A percentile compares a stretch with the other conserved stretches of the same genome.
phyloP scores from a whole-genome alignment of 2,329 filamentous ascomycete genomes.

The Monosporascus sp. region DNA sequence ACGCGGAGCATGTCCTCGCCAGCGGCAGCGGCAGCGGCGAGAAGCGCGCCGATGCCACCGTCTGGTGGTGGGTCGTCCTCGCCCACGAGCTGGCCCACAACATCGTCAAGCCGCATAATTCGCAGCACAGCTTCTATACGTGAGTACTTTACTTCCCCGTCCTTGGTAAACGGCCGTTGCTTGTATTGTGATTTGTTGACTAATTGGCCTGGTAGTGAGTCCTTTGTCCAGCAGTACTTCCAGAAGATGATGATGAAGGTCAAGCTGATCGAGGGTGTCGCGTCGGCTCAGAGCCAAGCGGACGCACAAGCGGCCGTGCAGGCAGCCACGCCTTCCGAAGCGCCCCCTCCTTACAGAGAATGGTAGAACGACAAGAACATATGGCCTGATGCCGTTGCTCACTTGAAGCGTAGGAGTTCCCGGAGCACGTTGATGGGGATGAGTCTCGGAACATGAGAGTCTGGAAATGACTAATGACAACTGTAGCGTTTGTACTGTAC shows the following conservation, averaged over 20 bases:
- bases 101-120: conserved; percentile 70
- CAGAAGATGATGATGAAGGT: conserved; percentile 58
- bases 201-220: conserved; percentile 46
- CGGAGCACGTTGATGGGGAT: too few relatives aligned
- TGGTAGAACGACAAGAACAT: not conserved
- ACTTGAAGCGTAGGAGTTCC: too few relatives aligned
- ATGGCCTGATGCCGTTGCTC: not conserved
- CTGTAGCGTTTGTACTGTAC: too few relatives aligned
- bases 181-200: too few relatives aligned
- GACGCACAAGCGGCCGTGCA: not conserved
- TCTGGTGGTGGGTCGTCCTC: conserved; percentile 94
- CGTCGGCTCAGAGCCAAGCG: not conserved
- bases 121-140: conserved; percentile 79
- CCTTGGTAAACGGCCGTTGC: too few relatives aligned
- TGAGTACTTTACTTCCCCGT: conserved; percentile 30
- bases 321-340: not conserved
- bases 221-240: conserved; percentile 74
- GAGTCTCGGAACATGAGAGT: too few relatives aligned
- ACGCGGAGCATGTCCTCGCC: conserved; percentile 44
- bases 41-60: conserved; percentile 61
- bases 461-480: too few relatives aligned
- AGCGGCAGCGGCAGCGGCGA: conserved; percentile 22
- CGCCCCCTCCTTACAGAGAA: not conserved
- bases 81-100: conserved; percentile 97
- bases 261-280: conserved; percentile 10